Conservation (phyloP, 768 basidiomycete genomes). For the Dioszegia aurantiaca region DNA sequence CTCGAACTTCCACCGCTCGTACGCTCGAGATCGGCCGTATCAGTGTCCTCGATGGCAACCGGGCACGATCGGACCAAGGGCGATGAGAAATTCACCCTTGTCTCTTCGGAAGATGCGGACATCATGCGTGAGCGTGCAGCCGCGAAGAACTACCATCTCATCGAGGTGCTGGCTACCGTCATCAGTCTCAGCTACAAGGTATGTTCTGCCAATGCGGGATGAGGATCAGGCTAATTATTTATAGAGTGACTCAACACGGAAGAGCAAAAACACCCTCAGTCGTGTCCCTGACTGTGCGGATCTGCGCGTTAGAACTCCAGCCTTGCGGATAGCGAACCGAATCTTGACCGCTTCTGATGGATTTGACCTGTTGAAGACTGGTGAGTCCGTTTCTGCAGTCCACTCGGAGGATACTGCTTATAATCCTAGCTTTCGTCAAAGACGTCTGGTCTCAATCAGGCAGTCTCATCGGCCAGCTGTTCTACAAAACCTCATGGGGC, state of each 20-base stretch:
- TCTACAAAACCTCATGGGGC: conserved; percentile 13
- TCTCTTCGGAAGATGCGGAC: conserved; percentile 31
- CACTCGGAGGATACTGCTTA: background rate
- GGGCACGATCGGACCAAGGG: background rate
- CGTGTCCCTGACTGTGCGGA: conserved; percentile 60
- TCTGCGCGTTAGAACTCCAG: conserved; percentile 78
- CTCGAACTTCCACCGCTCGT: conserved; percentile 4
- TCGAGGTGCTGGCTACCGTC: conserved; percentile 59
- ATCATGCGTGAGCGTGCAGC: conserved; percentile 64
- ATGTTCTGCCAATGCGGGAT: background rate
- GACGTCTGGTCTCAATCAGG: conserved; percentile 25
- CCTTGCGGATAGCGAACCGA: conserved; percentile 62
- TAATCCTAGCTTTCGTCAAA: background rate
- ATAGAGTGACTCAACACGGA: background rate
- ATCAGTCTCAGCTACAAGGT: conserved; percentile 63
- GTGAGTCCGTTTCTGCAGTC: conserved; percentile 22
- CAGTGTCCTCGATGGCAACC: background rate
- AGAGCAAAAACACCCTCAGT: background rate
- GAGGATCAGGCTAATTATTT: background rate
- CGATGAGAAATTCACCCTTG: conserved; percentile 8
- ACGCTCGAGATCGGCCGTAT: conserved; percentile 13
- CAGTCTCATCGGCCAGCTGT: conserved; percentile 30
- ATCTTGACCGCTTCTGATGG: conserved; percentile 52
- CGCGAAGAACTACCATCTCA: conserved; percentile 73
- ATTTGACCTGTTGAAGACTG: conserved; percentile 48